Percentiles rank a stretch among this genome's conserved stretches.
Evolutionary conservation across 352 stramenopile species (phyloP).

Genomic region (Pythium aquatile): DNA sequence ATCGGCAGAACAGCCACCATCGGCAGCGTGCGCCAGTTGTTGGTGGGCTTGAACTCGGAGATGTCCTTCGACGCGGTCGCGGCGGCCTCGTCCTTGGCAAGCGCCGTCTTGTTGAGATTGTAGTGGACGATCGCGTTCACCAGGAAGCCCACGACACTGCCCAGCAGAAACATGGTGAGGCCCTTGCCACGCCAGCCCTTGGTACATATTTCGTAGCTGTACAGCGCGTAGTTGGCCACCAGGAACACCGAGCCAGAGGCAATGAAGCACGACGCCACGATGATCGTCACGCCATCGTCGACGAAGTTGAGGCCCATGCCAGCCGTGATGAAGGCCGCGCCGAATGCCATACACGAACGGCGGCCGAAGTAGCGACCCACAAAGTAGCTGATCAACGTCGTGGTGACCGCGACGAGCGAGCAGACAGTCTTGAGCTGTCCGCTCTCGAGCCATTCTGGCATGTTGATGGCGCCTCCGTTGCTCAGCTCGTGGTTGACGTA

Average conservation of each 20-base stretch:
- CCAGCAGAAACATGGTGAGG: constrained; percentile 77
- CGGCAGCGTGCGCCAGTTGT: constrained; percentile 64
- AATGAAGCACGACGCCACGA: constrained; percentile 51
- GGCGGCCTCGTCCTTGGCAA: constrained; percentile 27
- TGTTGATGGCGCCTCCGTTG: constrained; percentile 32
- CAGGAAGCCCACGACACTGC: constrained; percentile 66
- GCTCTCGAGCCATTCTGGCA: constrained; percentile 49
- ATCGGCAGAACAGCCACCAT: constrained; percentile 61
- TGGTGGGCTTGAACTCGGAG: constrained; percentile 38
- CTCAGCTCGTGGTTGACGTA: constrained; percentile 46
- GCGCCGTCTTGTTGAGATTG: constrained; percentile 38
- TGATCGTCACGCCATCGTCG: constrained; percentile 44
- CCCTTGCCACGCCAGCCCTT: constrained; percentile 87
- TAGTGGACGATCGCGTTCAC: constrained; percentile 58
- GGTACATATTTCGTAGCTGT: constrained; percentile 86
- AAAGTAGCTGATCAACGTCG: constrained; percentile 46
- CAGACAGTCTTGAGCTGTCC: constrained; percentile 60
- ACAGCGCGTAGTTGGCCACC: constrained; percentile 74
- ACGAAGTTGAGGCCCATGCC: constrained; percentile 65
- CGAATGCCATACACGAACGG: constrained; percentile 57
- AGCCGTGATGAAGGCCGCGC: constrained; percentile 44
- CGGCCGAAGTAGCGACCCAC: constrained; percentile 62
- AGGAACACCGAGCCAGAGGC: constrained; percentile 63
- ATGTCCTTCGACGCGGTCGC: constrained; percentile 11
- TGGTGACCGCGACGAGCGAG: constrained; percentile 48